Conservation (phyloP, 371 early-diverging fungal genomes). For the Apophysomyces elegans region DNA sequence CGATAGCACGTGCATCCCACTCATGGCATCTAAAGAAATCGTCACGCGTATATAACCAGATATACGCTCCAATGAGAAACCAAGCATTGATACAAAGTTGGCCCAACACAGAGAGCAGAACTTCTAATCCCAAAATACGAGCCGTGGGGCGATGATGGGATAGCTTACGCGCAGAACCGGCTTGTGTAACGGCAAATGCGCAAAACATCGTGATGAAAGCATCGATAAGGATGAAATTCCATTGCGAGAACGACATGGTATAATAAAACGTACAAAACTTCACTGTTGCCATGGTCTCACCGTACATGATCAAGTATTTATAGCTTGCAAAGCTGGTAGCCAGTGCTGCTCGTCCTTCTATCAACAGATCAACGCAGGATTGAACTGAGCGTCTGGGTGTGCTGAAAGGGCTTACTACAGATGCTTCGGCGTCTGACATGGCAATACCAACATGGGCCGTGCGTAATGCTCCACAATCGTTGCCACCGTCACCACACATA, state of each 20-base stretch:
- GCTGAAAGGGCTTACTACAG: conserved; percentile 87
- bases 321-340: conserved; percentile 78
- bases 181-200: conserved; percentile 69
- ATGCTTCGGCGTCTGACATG: conserved; percentile 75
- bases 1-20: conserved; percentile 65
- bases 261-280: conserved; percentile 64
- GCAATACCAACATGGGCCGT: conserved; percentile 95
- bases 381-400: conserved; percentile 62
- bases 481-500: conserved; percentile 99
- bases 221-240: conserved; percentile 77
- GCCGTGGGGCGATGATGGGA: conserved; percentile 73
- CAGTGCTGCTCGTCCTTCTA: conserved; percentile 73
- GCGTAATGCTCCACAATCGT: conserved; percentile 95
- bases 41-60: conserved; percentile 62
- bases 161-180: conserved; percentile 56
- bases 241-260: conserved; percentile 56
- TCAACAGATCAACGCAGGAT: conserved; percentile 71
- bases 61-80: conserved; percentile 55
- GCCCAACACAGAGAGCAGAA: conserved; percentile 66
- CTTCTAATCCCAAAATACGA: conserved; percentile 71
- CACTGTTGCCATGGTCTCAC: conserved; percentile 69
- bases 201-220: conserved; percentile 68
- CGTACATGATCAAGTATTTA: conserved; percentile 78
- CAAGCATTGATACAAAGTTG: conserved; percentile 67
- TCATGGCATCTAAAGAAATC: conserved; percentile 73